Evolutionary conservation across 192 early-diverging fungal genomes (phyloP).

Genomic region (Dissophora globulifera): DNA sequence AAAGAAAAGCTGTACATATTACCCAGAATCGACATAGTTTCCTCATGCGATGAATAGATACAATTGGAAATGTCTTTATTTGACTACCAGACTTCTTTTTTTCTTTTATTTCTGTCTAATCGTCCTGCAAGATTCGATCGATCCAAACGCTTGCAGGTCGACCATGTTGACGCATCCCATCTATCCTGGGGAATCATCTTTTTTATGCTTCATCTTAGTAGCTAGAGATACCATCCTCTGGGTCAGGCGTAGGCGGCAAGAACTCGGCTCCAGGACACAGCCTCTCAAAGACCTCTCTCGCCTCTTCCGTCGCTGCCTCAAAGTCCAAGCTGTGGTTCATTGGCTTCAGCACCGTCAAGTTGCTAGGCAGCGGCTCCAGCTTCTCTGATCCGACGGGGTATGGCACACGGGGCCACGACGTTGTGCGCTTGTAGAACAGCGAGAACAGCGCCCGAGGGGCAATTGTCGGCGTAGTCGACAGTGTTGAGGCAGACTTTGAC

Average conservation of each 20-base stretch:
- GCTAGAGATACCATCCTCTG: conserved; percentile 38
- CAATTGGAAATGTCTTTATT: too few relatives aligned
- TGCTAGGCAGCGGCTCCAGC: conserved; percentile 51
- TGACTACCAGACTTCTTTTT: too few relatives aligned
- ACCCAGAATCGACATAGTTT: too few relatives aligned
- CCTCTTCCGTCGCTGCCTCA: conserved; percentile 58
- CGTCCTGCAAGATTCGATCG: too few relatives aligned
- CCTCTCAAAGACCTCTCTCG: conserved; percentile 52
- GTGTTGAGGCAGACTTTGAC: conserved; percentile 15
- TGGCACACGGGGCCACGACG: conserved; percentile 25
- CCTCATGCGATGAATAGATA: too few relatives aligned
- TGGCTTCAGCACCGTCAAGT: conserved; percentile 54
- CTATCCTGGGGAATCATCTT: neutral
- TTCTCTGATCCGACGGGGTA: conserved; percentile 45
- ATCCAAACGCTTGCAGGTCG: too few relatives aligned
- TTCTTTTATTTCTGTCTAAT: too few relatives aligned
- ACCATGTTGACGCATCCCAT: neutral
- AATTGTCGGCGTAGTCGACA: conserved; percentile 2
- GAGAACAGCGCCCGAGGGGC: conserved; percentile 52
- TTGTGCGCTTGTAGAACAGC: conserved; percentile 58
- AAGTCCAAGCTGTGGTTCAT: conserved; percentile 61
- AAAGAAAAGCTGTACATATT: too few relatives aligned
- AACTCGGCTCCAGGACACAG: conserved; percentile 57
- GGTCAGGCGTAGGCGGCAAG: conserved; percentile 57
- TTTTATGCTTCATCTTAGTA: conserved; percentile 4